Base-by-base conservation (phyloP, 768 basidiomycete species). In the Mrakia gelida region DNA sequence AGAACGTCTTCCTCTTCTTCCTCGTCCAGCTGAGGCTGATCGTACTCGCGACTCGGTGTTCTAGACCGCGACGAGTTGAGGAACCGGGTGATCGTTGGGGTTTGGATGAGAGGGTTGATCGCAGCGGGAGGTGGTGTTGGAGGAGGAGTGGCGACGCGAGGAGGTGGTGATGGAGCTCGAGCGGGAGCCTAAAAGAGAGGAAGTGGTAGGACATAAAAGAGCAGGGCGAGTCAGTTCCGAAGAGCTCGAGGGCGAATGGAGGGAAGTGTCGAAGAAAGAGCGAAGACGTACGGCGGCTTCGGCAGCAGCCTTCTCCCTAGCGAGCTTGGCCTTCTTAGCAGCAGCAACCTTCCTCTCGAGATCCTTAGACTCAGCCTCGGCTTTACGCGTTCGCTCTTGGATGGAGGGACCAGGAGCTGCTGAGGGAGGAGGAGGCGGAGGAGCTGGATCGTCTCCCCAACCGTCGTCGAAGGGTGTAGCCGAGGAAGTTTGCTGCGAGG, bases 11-110 rank as follows among this genome's bases (percentile, higher is more conserved):
- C 68, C 41, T 77, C 76, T 23, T 73, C 73, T n/a, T 73, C 54
- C 13, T 59, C 73, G 15, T 73, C n/a, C 11, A 61, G 28, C 26
- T 28, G 30, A 7, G 54, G 56, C 32, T 73, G 45, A 38, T 73
- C 73, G 32, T 56, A 56, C 52, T 73, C 52, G 16, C 73, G 21
- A 59, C 52, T 56, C 13, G 61, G 73, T 28, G 54, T 73, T 30
- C 73, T 73, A 7, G 73, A 38, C 30, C 68, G 76, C 32, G 70
- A 71, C 38, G 70, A 71, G 70, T 61, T 71, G 68, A 77, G 71
- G 67, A 77, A 77, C 10, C 70, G 68, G 4, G 71, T 77, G 61
- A 77, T 77, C 3, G 76, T 77, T 3, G 76, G 76, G 30, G 76
- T 77, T 38, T 77, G 76, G 34, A 63, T 67, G 63, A 32, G 67